Percentiles rank a stretch among this genome's conserved stretches.
Evolutionary conservation across 1,139 yeast species (phyloP).

Genomic region (Hansenula sp.): DNA sequence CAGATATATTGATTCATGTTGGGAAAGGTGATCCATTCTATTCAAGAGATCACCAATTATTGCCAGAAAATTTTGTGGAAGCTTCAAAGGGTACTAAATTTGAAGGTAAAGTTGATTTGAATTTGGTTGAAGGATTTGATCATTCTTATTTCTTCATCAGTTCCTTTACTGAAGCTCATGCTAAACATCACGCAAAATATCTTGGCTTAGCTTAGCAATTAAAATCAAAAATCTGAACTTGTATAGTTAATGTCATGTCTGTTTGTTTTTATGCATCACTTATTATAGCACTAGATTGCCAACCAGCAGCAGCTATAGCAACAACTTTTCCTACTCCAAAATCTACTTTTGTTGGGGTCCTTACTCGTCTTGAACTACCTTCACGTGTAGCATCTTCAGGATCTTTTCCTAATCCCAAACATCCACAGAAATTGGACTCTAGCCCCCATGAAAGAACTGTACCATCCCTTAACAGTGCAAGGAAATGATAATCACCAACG

Average conservation of each 20-base stretch:
- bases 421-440: conserved; percentile 62
- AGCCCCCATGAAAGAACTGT: conserved; percentile 66
- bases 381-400: conserved; percentile 28
- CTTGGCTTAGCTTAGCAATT: conserved; percentile 41
- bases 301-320: conserved; percentile 68
- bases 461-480: conserved; percentile 61
- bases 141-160: conserved; percentile 88
- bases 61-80: conserved; percentile 67
- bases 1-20: conserved; percentile 71
- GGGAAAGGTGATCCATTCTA: conserved; percentile 78
- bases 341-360: conserved; percentile 40
- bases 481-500: conserved; percentile 70
- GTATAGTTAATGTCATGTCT: neutral
- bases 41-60: conserved; percentile 56
- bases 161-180: conserved; percentile 78
- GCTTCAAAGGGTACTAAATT: conserved; percentile 61
- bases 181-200: conserved; percentile 79
- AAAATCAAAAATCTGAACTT: conserved; percentile 9
- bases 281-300: conserved; percentile 70
- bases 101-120: conserved; percentile 56
- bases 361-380: conserved; percentile 36
- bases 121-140: conserved; percentile 79
- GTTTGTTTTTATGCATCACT: conserved; percentile 1
- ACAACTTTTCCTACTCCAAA: conserved; percentile 38
- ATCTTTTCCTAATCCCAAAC: conserved; percentile 60